Evolutionary conservation across 495 filamentous ascomycete species (phyloP).

Genomic region (Tuber umbilicatum): DNA sequence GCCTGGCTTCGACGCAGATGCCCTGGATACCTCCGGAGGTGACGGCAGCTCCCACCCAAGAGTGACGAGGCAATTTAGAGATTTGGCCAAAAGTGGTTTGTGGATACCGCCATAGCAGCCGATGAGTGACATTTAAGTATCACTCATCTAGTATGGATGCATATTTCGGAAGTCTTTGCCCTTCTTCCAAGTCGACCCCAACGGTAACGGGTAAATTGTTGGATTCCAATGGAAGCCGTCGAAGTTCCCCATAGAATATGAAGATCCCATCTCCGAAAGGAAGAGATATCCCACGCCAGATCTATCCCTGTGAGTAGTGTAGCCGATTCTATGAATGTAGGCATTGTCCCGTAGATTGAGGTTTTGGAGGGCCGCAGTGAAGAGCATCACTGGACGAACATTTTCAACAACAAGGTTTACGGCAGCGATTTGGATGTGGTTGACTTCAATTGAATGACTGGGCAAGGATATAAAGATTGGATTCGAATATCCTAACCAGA

Average conservation of each 20-base stretch:
- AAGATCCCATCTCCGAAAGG: constrained; percentile 55
- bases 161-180: constrained; percentile 42
- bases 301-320: constrained; percentile 63
- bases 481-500: too few relatives aligned
- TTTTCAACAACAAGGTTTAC: too few relatives aligned
- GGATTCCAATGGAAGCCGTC: constrained; percentile 58
- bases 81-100: constrained; percentile 46
- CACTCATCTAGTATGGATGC: constrained; percentile 46
- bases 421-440: too few relatives aligned
- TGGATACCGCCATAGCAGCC: constrained; percentile 43
- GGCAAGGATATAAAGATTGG: too few relatives aligned
- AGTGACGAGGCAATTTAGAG: constrained; percentile 57
- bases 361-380: constrained; percentile 54
- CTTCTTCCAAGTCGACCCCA: constrained; percentile 50
- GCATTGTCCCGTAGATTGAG: constrained; percentile 46
- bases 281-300: constrained; percentile 75
- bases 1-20: constrained; percentile 49
- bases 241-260: constrained; percentile 49
- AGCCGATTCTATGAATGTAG: constrained; percentile 86
- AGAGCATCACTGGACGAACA: constrained; percentile 63
- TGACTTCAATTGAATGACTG: too few relatives aligned
- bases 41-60: constrained; percentile 57
- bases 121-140: constrained; percentile 52
- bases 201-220: constrained; percentile 54
- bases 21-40: constrained; percentile 50